A percentile compares a stretch with the other conserved stretches of the same genome.
These are phyloP conservation scores for Venturia nashicola DNA, from an alignment of 2,329 filamentous ascomycete genomes.

Conservation along the genomic window DNA sequence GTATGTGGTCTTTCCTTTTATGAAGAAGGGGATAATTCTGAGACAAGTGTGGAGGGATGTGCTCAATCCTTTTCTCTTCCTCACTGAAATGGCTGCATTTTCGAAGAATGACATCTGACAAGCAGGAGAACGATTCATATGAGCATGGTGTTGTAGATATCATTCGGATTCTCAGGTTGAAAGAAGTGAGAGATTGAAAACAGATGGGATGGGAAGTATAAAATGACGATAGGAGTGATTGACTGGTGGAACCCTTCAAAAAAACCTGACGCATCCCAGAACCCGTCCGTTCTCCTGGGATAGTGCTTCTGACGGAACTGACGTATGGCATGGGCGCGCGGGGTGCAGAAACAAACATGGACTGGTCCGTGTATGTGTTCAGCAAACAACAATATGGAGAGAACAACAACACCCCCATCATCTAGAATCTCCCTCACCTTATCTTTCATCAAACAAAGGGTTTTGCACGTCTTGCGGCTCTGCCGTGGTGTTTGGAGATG, in stretches of 20 bases:
- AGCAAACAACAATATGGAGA: neutral
- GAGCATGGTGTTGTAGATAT: neutral
- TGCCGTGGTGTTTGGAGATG: neutral
- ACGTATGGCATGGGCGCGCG: neutral
- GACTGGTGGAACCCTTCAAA: too few relatives aligned
- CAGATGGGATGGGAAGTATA: neutral
- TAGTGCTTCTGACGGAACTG: neutral
- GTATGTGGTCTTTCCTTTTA: too few relatives aligned
- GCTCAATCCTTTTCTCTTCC: too few relatives aligned
- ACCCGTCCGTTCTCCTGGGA: neutral
- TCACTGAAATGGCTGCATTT: neutral
- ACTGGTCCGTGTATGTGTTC: neutral
- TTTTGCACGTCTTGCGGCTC: constrained; percentile 1
- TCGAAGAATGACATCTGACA: neutral
- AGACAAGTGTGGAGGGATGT: neutral
- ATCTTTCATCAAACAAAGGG: too few relatives aligned
- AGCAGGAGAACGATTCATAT: neutral
- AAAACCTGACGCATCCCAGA: neutral
- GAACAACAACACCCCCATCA: neutral
- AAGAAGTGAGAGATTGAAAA: too few relatives aligned
- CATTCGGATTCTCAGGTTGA: neutral
- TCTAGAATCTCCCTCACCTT: too few relatives aligned
- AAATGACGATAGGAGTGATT: neutral
- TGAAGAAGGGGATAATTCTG: too few relatives aligned
- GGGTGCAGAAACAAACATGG: neutral